These are phyloP conservation scores for Symbiodinium pilosum DNA, from an alignment of 73 alveolate species.

Conservation along the genomic window DNA sequence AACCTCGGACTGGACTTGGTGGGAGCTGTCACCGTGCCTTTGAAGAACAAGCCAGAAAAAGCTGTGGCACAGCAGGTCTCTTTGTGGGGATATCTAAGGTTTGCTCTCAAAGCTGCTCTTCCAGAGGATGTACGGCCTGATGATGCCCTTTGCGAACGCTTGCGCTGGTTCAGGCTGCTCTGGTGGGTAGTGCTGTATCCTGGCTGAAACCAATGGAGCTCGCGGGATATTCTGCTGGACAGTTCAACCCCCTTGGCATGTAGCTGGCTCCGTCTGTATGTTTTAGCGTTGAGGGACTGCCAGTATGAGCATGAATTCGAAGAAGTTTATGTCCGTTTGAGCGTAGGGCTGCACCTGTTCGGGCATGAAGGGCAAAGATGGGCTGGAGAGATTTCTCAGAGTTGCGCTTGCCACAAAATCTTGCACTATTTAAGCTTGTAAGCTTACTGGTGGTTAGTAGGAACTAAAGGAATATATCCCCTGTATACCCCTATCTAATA, in stretches of 20 bases:
- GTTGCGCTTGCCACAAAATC: too few relatives aligned
- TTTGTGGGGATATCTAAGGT: not conserved
- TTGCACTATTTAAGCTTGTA: too few relatives aligned
- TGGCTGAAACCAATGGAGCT: not conserved
- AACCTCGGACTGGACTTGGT: not conserved
- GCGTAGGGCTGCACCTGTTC: too few relatives aligned
- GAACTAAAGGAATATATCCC: too few relatives aligned
- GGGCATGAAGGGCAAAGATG: too few relatives aligned
- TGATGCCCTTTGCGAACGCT: not conserved
- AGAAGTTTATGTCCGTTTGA: too few relatives aligned
- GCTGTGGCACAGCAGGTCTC: not conserved
- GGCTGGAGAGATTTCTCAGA: too few relatives aligned
- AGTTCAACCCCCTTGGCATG: not conserved
- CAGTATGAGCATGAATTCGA: too few relatives aligned
- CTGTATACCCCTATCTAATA: too few relatives aligned
- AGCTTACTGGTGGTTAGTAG: too few relatives aligned
- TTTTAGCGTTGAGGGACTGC: too few relatives aligned
- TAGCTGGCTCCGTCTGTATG: too few relatives aligned
- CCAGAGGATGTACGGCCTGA: not conserved
- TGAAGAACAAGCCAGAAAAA: not conserved
- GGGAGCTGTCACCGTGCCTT: slow-evolving; percentile 22
- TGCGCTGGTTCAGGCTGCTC: slow-evolving; percentile 45
- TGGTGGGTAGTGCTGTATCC: slow-evolving; percentile 36
- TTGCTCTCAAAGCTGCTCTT: not conserved
- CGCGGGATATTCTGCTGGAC: not conserved